Evolutionary conservation across 805 yeast genomes (phyloP).

Genomic region (Candida coquimbonensis): DNA sequence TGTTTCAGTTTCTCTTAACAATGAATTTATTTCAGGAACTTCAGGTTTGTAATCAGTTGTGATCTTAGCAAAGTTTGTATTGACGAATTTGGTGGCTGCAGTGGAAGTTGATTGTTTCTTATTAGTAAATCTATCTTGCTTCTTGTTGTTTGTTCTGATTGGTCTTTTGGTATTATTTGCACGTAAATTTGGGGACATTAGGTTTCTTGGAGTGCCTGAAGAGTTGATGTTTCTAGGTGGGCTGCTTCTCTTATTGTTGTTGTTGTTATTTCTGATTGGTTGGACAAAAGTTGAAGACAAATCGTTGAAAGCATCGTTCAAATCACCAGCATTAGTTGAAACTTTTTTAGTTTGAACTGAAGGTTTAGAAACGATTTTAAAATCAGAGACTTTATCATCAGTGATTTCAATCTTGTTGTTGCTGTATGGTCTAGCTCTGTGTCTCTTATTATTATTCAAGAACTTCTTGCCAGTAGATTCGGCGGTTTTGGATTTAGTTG

Average conservation of each 20-base stretch:
- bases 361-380: background rate
- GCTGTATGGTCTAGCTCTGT: too few relatives aligned
- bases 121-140: background rate
- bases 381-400: background rate
- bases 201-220: background rate
- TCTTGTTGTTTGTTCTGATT: background rate
- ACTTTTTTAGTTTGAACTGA: background rate
- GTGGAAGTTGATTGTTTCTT: background rate
- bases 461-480: background rate
- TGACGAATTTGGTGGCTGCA: background rate
- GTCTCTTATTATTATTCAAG: background rate
- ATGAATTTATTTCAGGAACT: conserved; percentile 10
- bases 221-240: conserved; percentile 5
- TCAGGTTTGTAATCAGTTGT: conserved; percentile 14
- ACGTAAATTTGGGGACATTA: conserved; percentile 3
- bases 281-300: background rate
- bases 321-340: background rate
- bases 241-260: background rate
- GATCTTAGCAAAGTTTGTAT: conserved; percentile 16
- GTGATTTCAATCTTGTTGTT: too few relatives aligned
- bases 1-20: conserved; percentile 11
- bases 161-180: background rate
- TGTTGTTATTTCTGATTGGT: conserved; percentile 1
- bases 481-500: background rate
- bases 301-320: conserved; percentile 3